phyloP scores from a whole-genome alignment of 176 grass and related monocot species.

The Cocos nucifera region DNA sequence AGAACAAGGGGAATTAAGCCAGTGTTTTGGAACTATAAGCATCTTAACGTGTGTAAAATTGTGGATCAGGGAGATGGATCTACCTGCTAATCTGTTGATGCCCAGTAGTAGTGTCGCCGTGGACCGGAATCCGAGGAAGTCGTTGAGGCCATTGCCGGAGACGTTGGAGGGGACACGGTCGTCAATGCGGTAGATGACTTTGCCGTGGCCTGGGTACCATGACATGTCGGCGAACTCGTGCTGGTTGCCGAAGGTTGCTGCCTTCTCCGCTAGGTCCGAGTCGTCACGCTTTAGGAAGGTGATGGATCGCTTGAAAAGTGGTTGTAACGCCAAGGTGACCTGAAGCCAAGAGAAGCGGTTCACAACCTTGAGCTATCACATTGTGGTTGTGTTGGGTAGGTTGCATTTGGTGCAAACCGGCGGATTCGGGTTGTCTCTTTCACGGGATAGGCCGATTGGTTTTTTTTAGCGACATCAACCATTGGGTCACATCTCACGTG shows the following conservation, averaged over 20 bases:
- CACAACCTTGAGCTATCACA: too few relatives aligned
- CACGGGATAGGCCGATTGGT: too few relatives aligned
- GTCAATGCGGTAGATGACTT: conserved; percentile 38
- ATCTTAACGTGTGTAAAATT: too few relatives aligned
- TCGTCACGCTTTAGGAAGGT: neutral
- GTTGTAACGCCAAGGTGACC: conserved; percentile 6
- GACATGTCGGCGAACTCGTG: conserved; percentile 9
- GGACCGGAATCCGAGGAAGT: conserved; percentile 38
- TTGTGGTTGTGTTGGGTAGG: too few relatives aligned
- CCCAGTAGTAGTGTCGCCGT: conserved; percentile 9
- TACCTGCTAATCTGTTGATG: conserved; percentile 23
- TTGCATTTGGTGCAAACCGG: too few relatives aligned
- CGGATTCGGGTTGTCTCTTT: too few relatives aligned
- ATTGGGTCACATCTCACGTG: too few relatives aligned
- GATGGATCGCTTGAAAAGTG: conserved; percentile 8
- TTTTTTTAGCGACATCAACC: too few relatives aligned
- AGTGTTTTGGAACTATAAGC: too few relatives aligned
- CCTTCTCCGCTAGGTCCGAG: conserved; percentile 7
- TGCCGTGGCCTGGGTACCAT: conserved; percentile 28
- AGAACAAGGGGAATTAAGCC: too few relatives aligned
- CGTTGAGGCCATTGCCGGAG: conserved; percentile 29
- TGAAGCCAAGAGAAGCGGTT: neutral
- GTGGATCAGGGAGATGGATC: neutral
- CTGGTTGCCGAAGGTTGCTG: neutral
- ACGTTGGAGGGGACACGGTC: conserved; percentile 30